A percentile compares a stretch with the other conserved stretches of the same genome.
These are phyloP conservation scores for Pyrenophora seminiperda DNA, from an alignment of 2,329 filamentous ascomycete species.

Conservation along the genomic window DNA sequence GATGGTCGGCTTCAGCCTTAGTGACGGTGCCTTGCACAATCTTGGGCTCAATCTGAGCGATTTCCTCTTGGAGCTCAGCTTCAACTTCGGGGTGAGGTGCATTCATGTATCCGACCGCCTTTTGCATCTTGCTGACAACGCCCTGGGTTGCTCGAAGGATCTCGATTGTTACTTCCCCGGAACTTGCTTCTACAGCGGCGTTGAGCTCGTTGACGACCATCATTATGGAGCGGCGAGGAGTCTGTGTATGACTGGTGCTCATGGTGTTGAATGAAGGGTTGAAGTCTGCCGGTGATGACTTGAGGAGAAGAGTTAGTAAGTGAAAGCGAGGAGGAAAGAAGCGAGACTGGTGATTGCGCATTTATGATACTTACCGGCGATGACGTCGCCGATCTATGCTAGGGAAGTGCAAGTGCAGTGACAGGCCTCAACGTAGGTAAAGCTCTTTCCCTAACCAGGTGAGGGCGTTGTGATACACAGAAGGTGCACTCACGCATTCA, in stretches of 20 bases:
- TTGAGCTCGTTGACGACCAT: slow-evolving; percentile 37
- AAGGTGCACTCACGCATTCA: too few species aligned
- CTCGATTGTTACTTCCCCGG: slow-evolving; percentile 33
- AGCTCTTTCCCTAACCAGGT: slow-evolving; percentile 2
- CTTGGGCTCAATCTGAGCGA: slow-evolving; percentile 41
- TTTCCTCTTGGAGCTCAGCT: slow-evolving; percentile 36
- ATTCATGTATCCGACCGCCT: slow-evolving; percentile 30
- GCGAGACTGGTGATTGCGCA: not conserved
- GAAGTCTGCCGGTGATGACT: slow-evolving; percentile 4
- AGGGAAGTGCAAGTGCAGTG: slow-evolving; percentile 4
- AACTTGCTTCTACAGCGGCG: slow-evolving; percentile 30
- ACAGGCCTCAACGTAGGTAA: not conserved
- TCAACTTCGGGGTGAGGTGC: slow-evolving; percentile 40
- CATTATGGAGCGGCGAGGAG: slow-evolving; percentile 26
- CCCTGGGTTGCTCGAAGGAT: slow-evolving; percentile 33
- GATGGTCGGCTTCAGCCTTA: slow-evolving; percentile 48
- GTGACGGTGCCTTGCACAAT: slow-evolving; percentile 43
- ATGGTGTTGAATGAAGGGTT: slow-evolving; percentile 4
- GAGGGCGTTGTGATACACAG: too few species aligned
- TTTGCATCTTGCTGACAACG: slow-evolving; percentile 42
- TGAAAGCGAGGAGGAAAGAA: not conserved
- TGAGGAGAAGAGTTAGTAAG: not conserved
- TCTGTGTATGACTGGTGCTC: slow-evolving; percentile 16
- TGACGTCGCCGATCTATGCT: not conserved
- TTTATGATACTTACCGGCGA: slow-evolving; percentile 2